Base-by-base conservation (phyloP, 768 basidiomycete species). In the Pleurotus platypus region DNA sequence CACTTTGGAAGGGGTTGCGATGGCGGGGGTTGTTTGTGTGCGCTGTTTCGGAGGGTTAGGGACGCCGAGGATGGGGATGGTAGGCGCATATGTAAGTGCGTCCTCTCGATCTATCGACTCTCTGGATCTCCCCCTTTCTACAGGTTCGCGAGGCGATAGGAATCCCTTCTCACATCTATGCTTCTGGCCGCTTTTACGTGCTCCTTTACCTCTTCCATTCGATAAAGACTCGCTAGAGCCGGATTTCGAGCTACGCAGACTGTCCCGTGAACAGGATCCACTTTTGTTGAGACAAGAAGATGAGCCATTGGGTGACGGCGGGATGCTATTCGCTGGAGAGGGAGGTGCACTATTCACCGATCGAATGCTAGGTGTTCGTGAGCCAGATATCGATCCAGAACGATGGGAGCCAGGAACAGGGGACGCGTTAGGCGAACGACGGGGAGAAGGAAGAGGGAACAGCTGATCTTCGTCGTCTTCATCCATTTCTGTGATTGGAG, bases 401-500 rank as follows among this genome's bases (percentile, higher is more conserved):
- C 59, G 61, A 59, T 66, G 70, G n/a, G 73, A 71, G 49, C 70
- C 80, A 0, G 72, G 67, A 2, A 61, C 49, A 0, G 76, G 75
- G 6, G 66, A 67, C 2, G 64, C 59, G n/a, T 63, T 70, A 0
- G 85, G 84, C 0, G 80, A 76, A 7, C 85, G 78, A 45, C 78
- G 72, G 5, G 84, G 84, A 2, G 83, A 81, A 7, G 85, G 85
- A 18, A 86, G 72, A 0, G 81, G 81, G 64, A 84, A 85, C 1
- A 86, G 64, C 55, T 81, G 78, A 11, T 76, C 74, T 59, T 84
- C 83, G 51, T 83, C 78, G 30, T 83, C 84, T 62, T 84, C 83
- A 48, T 77, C 75, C 11, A 54, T 43, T 22, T 54, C 51, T 22
- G 39, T 39, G 43, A 78, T 78, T 1, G 77, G 73, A 3, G 74